Base-by-base conservation (phyloP, 805 yeast species). In the Cyberlindnera euphorbiiphila region DNA sequence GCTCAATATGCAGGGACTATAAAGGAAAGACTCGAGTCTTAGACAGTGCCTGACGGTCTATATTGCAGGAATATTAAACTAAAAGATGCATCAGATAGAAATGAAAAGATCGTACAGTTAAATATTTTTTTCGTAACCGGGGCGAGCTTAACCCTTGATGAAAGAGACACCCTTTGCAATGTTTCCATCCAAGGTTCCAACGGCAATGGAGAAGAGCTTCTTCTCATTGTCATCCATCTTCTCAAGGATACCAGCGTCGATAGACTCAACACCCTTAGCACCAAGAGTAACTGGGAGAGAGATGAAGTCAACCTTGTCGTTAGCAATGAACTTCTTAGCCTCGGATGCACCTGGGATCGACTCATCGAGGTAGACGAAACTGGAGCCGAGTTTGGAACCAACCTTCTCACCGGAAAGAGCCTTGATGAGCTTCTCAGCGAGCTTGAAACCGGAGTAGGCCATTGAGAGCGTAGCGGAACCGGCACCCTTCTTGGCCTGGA, bases 391-490 rank as follows among this genome's bases (percentile, higher is more conserved):
- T 19, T 37, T 38, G 22, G 25, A 13, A 44, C 74, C 72, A 35
- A 64, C 59, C 38, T 59, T 61, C 51, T 66, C 71, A 49, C 74
- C 74, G 24, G 67, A 59, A 36, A 64, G 69, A 61, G 67, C 74
- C 61, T 71, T 67, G 61, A 84, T 68, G 41, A 84, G 75, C 35
- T 81, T 69, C 55, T 75, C 76, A 36, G 87, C 82, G 51, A 84
- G 76, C 59, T 78, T 75, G 59, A 79, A 84, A 56, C 89, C 91
- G 31, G 91, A 89, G 56, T 79, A 82, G 41, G 91, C 91, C 93
- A 84, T 84, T 22, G 91, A 83, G 55, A 84, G 68, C 32, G 93
- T 84, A 39, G 91, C 91, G 24, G 89, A 81, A 45, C 93, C 93
- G 40, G 83, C 80, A 61, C 93, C 91, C 52, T 78, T 72, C 66